Evolutionary conservation across 2,329 filamentous ascomycete genomes (phyloP).

Genomic region (Diaporthe citri): DNA sequence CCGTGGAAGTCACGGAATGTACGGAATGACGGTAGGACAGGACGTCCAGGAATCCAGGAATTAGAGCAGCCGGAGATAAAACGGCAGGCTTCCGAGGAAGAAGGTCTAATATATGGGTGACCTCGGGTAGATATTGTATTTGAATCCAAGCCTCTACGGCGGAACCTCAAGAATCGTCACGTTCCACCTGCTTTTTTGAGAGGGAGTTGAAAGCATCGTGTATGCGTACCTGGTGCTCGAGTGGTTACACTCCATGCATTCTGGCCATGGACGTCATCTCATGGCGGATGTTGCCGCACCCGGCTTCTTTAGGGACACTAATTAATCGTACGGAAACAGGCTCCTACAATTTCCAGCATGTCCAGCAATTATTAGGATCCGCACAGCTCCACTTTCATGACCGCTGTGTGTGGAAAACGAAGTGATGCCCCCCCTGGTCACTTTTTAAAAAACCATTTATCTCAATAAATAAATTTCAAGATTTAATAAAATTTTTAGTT

Average conservation of each 20-base stretch:
- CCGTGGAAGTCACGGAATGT: slow-evolving; percentile 18
- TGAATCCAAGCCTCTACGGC: slow-evolving; percentile 18
- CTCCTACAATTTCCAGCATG: not conserved
- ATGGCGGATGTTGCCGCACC: not conserved
- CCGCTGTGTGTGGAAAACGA: too few relatives aligned
- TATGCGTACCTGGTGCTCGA: not conserved
- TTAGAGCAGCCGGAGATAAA: not conserved
- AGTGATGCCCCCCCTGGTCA: too few relatives aligned
- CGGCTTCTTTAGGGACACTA: too few relatives aligned
- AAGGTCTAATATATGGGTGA: not conserved
- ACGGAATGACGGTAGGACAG: slow-evolving; percentile 7
- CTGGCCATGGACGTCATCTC: not conserved
- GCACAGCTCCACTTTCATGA: not conserved
- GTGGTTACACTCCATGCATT: not conserved
- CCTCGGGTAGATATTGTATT: not conserved
- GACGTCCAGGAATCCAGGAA: slow-evolving; percentile 1
- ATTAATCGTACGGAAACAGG: not conserved
- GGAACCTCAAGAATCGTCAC: not conserved
- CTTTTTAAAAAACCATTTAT: too few relatives aligned
- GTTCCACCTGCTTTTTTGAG: not conserved
- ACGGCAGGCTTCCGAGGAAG: not conserved
- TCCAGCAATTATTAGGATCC: not conserved
- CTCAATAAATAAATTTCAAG: too few relatives aligned
- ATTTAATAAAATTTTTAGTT: too few relatives aligned
- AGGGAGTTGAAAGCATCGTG: not conserved